Percentiles rank a stretch among this genome's conserved stretches.
Evolutionary conservation across 345 rosid genomes (phyloP).

Genomic region (Cardamine chenopodiifolia): DNA sequence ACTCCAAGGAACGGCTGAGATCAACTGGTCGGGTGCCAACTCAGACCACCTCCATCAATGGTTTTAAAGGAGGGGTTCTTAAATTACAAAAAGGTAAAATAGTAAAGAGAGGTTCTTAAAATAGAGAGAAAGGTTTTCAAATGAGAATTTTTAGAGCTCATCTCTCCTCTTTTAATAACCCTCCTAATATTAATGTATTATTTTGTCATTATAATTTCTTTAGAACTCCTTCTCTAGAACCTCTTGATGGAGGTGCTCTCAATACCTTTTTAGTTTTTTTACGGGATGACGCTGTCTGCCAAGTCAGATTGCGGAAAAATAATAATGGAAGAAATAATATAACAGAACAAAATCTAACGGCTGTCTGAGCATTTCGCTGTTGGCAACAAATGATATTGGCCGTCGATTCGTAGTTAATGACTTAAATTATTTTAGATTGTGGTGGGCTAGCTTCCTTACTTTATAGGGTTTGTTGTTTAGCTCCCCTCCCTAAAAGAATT

Average conservation of each 20-base stretch:
- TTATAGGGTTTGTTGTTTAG: constrained; percentile 35
- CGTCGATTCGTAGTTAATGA: constrained; percentile 35
- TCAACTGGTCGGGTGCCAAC: constrained; percentile 63
- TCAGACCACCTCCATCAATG: no score
- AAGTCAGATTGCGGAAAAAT: constrained; percentile 46
- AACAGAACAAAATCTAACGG: constrained; percentile 49
- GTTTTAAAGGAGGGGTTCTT: no score
- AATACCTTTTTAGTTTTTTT: constrained; percentile 43
- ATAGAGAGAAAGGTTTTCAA: no score
- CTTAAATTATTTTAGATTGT: constrained; percentile 24
- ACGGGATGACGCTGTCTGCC: constrained; percentile 52
- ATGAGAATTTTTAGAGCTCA: no score
- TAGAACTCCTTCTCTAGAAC: no score
- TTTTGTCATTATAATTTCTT: no score
- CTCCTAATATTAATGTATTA: no score
- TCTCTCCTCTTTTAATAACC: no score
- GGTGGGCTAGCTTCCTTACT: constrained; percentile 43
- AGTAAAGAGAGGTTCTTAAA: no score
- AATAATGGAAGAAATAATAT: background rate
- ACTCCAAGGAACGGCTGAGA: constrained; percentile 36
- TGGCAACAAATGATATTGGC: constrained; percentile 27
- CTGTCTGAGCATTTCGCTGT: background rate
- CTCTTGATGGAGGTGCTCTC: no score
- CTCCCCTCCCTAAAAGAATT: background rate
- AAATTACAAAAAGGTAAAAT: no score